These are phyloP conservation scores for Aureobasidium vineae DNA, from an alignment of 2,329 filamentous ascomycete genomes.

Conservation along the genomic window DNA sequence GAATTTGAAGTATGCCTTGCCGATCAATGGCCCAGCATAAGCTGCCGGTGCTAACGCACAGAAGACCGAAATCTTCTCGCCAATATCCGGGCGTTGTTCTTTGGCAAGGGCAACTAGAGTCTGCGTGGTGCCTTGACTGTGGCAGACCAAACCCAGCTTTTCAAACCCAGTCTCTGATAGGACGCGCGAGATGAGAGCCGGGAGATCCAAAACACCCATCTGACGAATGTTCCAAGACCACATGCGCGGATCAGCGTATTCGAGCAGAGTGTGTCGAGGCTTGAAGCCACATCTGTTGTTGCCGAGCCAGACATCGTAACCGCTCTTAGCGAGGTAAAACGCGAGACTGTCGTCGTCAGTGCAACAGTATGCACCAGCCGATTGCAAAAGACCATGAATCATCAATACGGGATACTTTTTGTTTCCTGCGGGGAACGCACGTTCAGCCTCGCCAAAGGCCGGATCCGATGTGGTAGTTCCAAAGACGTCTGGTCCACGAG, in stretches of 20 bases:
- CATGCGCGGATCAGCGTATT: constrained; percentile 79
- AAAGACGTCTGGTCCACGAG: constrained; percentile 64
- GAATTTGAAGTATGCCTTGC: constrained; percentile 88
- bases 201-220: constrained; percentile 86
- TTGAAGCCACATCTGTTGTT: constrained; percentile 88
- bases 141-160: constrained; percentile 78
- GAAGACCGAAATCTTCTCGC: constrained; percentile 80
- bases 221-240: constrained; percentile 96
- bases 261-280: constrained; percentile 70
- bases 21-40: constrained; percentile 82
- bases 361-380: constrained; percentile 80
- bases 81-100: constrained; percentile 81
- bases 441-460: constrained; percentile 38
- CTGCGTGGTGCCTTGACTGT: constrained; percentile 89
- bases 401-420: constrained; percentile 79
- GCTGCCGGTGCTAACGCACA: constrained; percentile 88
- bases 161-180: constrained; percentile 77
- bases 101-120: constrained; percentile 85
- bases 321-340: constrained; percentile 87
- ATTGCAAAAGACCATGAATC: constrained; percentile 86
- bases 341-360: constrained; percentile 88
- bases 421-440: constrained; percentile 37
- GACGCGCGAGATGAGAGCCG: constrained; percentile 76
- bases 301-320: constrained; percentile 93
- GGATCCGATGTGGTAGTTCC: constrained; percentile 30